Base-by-base conservation (phyloP, 208 protist species). In the Wallacemonas sp. region DNA sequence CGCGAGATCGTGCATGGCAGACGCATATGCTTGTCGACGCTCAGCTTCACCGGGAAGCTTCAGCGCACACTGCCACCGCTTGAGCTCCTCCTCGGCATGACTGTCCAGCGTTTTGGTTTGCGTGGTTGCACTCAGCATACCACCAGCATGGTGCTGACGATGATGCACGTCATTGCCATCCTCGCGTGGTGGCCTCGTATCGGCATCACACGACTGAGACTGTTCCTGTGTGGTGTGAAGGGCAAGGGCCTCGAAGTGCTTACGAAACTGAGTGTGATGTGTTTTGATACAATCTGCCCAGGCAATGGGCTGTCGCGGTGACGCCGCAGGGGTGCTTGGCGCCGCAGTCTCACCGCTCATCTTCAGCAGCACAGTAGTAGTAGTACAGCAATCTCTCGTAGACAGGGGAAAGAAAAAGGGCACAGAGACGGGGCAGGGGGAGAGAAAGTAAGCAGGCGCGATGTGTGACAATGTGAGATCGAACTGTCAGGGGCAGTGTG, bases 1-100 rank as follows among this genome's bases (percentile, higher is more conserved):
- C 5, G 86, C 86, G 36, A 93, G 77, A 62, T 77, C 42, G 66
- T 93, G 79, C 86, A 93, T 93, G 5, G 86, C 82, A 1, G 54
- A 65, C 9, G 86, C 71, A 55, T 93, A 93, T 14, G 41, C 64
- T 21, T 62, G 49, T 30, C 86, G 73, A 1, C 58, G 66, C 36
- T 60, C 51, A 3, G 42, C 63, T 17, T 82, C 75, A 27, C 70
- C 73, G 1, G 60, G 55, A 17, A 75, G 68, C 1, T 66, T 34
- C 33, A 82, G 66, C 24, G 62, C 60, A 28, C 53, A 34, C 47
- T 65, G 54, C 66, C 72, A 79, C 44, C 58, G 68, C 45, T 70
- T 36, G 21, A 79, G 38, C 31, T 86, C 80, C 3, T 39, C 54
- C n/a, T n/a, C n/a, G n/a, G n/a, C n/a, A n/a, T n/a, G n/a, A n/a